These are phyloP conservation scores for Claviceps sp. DNA, from an alignment of 2,329 filamentous ascomycete species.

Conservation along the genomic window DNA sequence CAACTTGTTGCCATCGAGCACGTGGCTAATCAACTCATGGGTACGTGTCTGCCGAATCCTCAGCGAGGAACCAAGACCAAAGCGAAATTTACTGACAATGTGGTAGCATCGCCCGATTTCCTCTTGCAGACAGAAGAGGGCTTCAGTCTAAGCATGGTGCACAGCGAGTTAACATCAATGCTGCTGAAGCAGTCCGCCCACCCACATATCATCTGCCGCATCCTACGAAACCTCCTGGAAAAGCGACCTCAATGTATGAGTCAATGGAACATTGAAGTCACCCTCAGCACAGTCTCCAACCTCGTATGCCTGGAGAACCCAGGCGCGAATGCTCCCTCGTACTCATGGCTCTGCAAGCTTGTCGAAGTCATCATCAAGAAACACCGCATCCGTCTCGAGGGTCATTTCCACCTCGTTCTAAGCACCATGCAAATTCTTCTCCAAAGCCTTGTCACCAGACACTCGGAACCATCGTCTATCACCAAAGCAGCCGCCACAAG, in stretches of 20 bases:
- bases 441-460: slow-evolving; percentile 31
- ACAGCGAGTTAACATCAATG: slow-evolving; percentile 26
- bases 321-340: slow-evolving; percentile 22
- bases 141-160: slow-evolving; percentile 27
- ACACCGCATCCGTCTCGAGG: slow-evolving; percentile 47
- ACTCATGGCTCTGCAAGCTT: slow-evolving; percentile 36
- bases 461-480: slow-evolving; percentile 7
- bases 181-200: slow-evolving; percentile 20
- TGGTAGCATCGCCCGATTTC: slow-evolving; percentile 17
- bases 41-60: slow-evolving; percentile 13
- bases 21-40: slow-evolving; percentile 26
- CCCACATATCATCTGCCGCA: slow-evolving; percentile 26
- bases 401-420: slow-evolving; percentile 47
- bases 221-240: slow-evolving; percentile 34
- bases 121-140: slow-evolving; percentile 12
- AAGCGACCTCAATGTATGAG: slow-evolving; percentile 35
- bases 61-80: no score
- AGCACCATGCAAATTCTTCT: slow-evolving; percentile 43
- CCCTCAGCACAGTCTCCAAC: slow-evolving; percentile 31
- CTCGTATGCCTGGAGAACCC: slow-evolving; percentile 14
- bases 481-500: background rate
- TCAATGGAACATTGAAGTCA: slow-evolving; percentile 45
- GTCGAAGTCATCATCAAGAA: slow-evolving; percentile 44
- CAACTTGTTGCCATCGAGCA: slow-evolving; percentile 31
- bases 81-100: slow-evolving; percentile 7